Conservation (phyloP, 2,329 filamentous ascomycete species). For the Talaromyces sp. region DNA sequence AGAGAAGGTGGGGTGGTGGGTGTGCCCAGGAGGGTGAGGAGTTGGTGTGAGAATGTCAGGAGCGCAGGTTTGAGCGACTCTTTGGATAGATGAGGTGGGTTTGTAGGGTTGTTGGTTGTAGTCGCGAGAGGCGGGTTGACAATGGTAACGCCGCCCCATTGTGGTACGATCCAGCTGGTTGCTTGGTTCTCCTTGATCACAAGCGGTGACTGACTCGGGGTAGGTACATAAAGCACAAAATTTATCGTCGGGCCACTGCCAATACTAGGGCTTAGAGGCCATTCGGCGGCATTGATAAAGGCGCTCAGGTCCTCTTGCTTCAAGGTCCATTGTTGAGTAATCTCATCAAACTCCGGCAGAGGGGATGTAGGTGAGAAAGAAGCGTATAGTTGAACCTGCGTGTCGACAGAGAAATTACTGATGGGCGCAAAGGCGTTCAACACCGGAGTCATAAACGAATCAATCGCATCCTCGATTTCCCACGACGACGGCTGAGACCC, state of each 20-base stretch:
- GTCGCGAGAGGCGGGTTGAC: conserved; percentile 50
- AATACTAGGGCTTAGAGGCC: conserved; percentile 92
- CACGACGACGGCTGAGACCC: conserved; percentile 74
- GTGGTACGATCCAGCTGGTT: conserved; percentile 88
- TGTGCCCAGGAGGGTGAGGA: conserved; percentile 80
- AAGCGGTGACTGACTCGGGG: conserved; percentile 58
- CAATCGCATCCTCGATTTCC: conserved; percentile 80
- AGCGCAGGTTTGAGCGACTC: conserved; percentile 72
- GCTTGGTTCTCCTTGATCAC: conserved; percentile 54
- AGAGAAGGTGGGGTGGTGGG: conserved; percentile 73
- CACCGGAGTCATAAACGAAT: conserved; percentile 75
- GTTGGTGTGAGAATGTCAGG: conserved; percentile 83
- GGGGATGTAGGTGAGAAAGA: conserved; percentile 59
- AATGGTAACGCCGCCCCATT: conserved; percentile 81
- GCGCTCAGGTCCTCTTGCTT: conserved; percentile 83
- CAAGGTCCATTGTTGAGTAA: conserved; percentile 59
- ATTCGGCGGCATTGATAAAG: conserved; percentile 97
- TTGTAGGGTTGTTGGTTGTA: conserved; percentile 31
- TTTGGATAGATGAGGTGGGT: conserved; percentile 51
- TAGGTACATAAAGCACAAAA: conserved; percentile 86
- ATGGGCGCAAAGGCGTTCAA: conserved; percentile 74
- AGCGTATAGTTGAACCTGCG: conserved; percentile 92
- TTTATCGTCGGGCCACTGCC: conserved; percentile 91
- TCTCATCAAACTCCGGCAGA: conserved; percentile 50
- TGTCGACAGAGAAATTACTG: conserved; percentile 93